Evolutionary conservation across 2,329 filamentous ascomycete species (phyloP).

Genomic region (Talaromyces pinophilus): DNA sequence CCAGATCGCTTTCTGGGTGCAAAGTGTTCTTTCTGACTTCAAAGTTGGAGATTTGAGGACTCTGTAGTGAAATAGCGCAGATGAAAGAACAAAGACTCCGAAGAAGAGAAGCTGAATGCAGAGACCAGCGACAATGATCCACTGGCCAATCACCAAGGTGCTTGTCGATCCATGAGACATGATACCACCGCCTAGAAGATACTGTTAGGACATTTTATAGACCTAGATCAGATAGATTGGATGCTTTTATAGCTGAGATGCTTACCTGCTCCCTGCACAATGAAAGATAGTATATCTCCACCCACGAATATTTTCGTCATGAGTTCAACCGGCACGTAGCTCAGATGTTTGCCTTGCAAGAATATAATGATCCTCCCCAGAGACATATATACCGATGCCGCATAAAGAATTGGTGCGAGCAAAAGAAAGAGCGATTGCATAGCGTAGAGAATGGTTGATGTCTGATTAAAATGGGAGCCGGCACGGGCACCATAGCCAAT

Average conservation of each 20-base stretch:
- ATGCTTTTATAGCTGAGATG: not conserved
- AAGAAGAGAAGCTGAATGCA: conserved; percentile 38
- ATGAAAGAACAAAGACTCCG: conserved; percentile 32
- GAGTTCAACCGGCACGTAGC: conserved; percentile 31
- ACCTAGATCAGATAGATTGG: no score
- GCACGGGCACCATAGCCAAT: conserved; percentile 3
- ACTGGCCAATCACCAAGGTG: conserved; percentile 27
- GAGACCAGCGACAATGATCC: conserved; percentile 34
- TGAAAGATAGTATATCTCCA: conserved; percentile 37
- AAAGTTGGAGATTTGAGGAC: conserved; percentile 35
- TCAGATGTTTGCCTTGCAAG: conserved; percentile 31
- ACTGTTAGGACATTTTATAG: no score
- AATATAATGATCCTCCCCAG: conserved; percentile 37
- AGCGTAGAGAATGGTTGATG: conserved; percentile 26
- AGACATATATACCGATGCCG: conserved; percentile 38
- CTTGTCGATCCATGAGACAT: conserved; percentile 14
- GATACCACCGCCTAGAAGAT: conserved; percentile 7
- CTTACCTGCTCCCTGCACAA: conserved; percentile 35
- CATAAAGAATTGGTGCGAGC: conserved; percentile 41
- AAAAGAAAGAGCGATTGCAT: conserved; percentile 35
- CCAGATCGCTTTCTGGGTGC: not conserved
- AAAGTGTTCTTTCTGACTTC: not conserved
- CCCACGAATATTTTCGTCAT: conserved; percentile 39
- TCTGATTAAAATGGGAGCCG: not conserved
- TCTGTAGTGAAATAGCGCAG: conserved; percentile 30